Conservation (phyloP, 192 early-diverging fungal genomes). For the Coemansia brasiliensis region DNA sequence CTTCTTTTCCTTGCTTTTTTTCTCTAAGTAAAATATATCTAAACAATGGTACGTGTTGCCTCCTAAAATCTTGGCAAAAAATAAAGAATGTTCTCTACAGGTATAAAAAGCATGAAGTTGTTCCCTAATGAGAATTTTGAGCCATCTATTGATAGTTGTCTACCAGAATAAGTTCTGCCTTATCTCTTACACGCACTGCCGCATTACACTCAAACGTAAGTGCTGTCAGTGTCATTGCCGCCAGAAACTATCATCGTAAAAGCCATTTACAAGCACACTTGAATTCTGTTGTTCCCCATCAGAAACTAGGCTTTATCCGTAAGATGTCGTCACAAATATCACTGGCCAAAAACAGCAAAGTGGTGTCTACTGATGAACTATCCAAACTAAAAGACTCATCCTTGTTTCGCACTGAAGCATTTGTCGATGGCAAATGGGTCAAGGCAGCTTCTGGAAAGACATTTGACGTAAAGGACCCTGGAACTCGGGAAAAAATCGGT, state of each 20-base stretch:
- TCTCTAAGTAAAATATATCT: background rate
- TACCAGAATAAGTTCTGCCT: background rate
- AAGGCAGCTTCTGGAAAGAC: conserved; percentile 41
- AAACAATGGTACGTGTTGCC: conserved; percentile 3
- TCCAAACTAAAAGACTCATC: conserved; percentile 62
- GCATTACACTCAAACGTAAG: background rate
- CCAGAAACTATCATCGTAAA: background rate
- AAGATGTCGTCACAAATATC: background rate
- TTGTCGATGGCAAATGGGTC: conserved; percentile 64
- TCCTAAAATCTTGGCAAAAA: background rate
- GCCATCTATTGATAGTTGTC: conserved; percentile 7
- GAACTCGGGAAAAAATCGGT: conserved; percentile 61
- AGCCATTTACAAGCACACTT: background rate
- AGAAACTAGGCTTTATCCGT: background rate
- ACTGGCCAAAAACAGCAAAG: background rate
- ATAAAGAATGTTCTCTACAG: no score
- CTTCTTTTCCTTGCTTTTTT: background rate
- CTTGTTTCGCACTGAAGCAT: conserved; percentile 58
- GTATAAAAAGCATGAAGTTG: no score
- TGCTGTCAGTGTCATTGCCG: background rate
- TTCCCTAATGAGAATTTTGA: background rate
- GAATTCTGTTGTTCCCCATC: background rate
- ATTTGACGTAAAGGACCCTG: conserved; percentile 66
- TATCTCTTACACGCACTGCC: background rate
- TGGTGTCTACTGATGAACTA: conserved; percentile 29